Percentiles rank a stretch among this genome's conserved stretches.
These are phyloP conservation scores for Piloderma croceum DNA, from an alignment of 768 basidiomycete species.

Conservation along the genomic window DNA sequence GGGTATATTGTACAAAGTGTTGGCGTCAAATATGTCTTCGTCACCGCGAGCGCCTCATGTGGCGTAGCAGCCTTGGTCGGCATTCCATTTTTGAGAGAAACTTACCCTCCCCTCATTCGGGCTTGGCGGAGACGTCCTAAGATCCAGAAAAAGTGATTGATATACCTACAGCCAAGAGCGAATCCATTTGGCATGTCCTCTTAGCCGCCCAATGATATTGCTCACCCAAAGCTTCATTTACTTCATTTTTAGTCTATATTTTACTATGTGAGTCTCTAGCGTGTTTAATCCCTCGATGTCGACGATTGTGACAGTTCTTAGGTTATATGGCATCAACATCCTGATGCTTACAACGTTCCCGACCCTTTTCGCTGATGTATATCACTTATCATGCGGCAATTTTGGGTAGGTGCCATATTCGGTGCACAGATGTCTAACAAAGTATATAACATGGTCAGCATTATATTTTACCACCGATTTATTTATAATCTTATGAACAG, in stretches of 20 bases:
- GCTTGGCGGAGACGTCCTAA: slow-evolving; percentile 20
- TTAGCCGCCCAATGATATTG: slow-evolving; percentile 50
- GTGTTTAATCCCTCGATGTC: too few relatives aligned
- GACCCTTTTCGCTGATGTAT: slow-evolving; percentile 40
- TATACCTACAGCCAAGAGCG: slow-evolving; percentile 21
- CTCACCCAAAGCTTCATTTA: slow-evolving; percentile 54
- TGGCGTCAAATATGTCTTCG: slow-evolving; percentile 47
- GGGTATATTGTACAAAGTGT: slow-evolving; percentile 46
- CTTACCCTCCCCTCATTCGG: slow-evolving; percentile 51
- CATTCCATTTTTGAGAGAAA: slow-evolving; percentile 48
- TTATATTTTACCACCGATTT: not conserved
- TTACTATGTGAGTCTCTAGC: slow-evolving; percentile 52
- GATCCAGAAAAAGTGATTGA: slow-evolving; percentile 33
- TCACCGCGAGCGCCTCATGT: slow-evolving; percentile 34
- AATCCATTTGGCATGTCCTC: slow-evolving; percentile 32
- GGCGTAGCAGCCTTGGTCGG: slow-evolving; percentile 33
- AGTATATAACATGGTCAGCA: slow-evolving; percentile 29
- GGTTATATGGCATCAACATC: slow-evolving; percentile 51
- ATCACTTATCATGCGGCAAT: slow-evolving; percentile 42
- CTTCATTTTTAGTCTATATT: slow-evolving; percentile 59
- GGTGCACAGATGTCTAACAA: slow-evolving; percentile 30
- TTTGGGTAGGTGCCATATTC: slow-evolving; percentile 38
- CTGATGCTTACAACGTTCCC: slow-evolving; percentile 52
- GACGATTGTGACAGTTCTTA: too few relatives aligned
- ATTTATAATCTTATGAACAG: slow-evolving; percentile 31